Evolutionary conservation across 805 yeast genomes (phyloP).

Genomic region (Monosporozyma siamensis): DNA sequence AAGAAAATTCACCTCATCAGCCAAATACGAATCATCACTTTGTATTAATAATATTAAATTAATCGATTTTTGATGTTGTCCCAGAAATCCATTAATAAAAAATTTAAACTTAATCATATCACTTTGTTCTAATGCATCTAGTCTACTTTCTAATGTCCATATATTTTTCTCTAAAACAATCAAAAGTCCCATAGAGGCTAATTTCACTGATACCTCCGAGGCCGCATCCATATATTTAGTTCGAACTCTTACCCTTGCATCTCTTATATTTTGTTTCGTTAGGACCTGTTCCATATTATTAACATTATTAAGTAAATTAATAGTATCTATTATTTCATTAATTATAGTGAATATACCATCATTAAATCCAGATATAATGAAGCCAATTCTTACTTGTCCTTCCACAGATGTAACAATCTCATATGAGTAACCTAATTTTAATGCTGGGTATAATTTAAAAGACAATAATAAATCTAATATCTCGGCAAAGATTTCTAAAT

Average conservation of each 20-base stretch:
- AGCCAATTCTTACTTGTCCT: slow-evolving; percentile 43
- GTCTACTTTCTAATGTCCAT: slow-evolving; percentile 46
- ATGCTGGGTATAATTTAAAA: slow-evolving; percentile 41
- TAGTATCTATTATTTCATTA: slow-evolving; percentile 28
- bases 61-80: slow-evolving; percentile 2
- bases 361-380: slow-evolving; percentile 48
- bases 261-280: slow-evolving; percentile 34
- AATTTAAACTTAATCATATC: slow-evolving; percentile 30
- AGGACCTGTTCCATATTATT: slow-evolving; percentile 7
- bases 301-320: slow-evolving; percentile 7
- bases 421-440: slow-evolving; percentile 48
- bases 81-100: slow-evolving; percentile 26
- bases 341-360: slow-evolving; percentile 33
- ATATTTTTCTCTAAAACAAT: slow-evolving; percentile 47
- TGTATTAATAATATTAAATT: slow-evolving; percentile 37
- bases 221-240: slow-evolving; percentile 38
- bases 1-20: slow-evolving; percentile 19
- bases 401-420: slow-evolving; percentile 44
- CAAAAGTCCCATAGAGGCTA: slow-evolving; percentile 42
- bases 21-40: slow-evolving; percentile 36
- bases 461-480: slow-evolving; percentile 36
- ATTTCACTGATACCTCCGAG: slow-evolving; percentile 37
- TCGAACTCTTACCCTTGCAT: slow-evolving; percentile 41
- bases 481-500: slow-evolving; percentile 46
- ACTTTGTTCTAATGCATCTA: slow-evolving; percentile 45